These are phyloP conservation scores for Kingdonia uniflora DNA, from an alignment of 164 flowering plant genomes.

Conservation along the genomic window DNA sequence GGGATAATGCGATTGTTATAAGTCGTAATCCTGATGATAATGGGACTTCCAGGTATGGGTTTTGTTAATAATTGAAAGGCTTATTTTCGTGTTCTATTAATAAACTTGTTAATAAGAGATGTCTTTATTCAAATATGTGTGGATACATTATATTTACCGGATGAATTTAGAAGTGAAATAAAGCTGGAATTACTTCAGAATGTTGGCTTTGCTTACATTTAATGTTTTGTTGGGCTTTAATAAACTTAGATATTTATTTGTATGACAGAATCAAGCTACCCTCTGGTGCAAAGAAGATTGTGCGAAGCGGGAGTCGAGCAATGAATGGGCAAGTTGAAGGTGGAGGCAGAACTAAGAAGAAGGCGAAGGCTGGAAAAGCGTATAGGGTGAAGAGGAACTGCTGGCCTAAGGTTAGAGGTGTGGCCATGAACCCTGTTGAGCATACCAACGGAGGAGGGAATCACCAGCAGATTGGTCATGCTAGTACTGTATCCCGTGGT, in stretches of 20 bases:
- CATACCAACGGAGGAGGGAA: constrained; percentile 13
- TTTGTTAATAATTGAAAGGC: no score
- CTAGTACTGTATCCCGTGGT: constrained; percentile 4
- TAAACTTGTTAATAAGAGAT: no score
- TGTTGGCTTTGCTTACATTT: no score
- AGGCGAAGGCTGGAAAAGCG: constrained; percentile 8
- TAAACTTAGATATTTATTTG: neutral
- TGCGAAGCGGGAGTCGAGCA: constrained; percentile 10
- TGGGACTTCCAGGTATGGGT: no score
- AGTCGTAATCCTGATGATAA: no score
- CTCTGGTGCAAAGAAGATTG: constrained; percentile 11
- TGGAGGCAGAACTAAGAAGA: constrained; percentile 5
- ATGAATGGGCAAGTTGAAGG: constrained; percentile 13
- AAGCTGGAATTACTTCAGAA: no score
- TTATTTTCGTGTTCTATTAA: no score
- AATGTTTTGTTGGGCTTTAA: no score
- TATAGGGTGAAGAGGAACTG: constrained; percentile 11
- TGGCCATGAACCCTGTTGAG: constrained; percentile 13
- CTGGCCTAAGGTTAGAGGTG: constrained; percentile 15
- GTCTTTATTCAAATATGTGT: no score
- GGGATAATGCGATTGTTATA: no score
- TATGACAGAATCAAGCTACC: constrained; percentile 12
- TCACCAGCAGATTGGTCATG: constrained; percentile 3
- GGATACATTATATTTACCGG: no score
- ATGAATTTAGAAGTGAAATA: no score